These are phyloP conservation scores for Apiospora sp. DNA, from an alignment of 2,329 filamentous ascomycete genomes.

Conservation along the genomic window DNA sequence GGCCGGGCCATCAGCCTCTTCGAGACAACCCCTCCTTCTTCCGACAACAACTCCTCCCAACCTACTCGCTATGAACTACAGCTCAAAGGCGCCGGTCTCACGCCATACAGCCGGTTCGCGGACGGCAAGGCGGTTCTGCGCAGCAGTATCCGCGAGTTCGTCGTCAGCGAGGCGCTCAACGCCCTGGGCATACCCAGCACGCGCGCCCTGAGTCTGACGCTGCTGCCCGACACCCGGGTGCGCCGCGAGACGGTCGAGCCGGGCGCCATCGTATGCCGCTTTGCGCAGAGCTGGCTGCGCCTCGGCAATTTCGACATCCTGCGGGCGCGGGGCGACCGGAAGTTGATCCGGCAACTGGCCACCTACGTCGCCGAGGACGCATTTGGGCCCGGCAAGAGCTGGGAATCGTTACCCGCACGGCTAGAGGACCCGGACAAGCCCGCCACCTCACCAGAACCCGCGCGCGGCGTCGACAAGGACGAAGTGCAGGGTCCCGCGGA, in stretches of 20 bases:
- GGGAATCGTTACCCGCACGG: constrained; percentile 79
- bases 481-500: constrained; percentile 72
- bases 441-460: constrained; percentile 51
- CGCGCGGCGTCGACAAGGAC: constrained; percentile 61
- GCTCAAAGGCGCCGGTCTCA: constrained; percentile 91
- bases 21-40: constrained; percentile 77
- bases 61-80: constrained; percentile 82
- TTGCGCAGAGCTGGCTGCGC: constrained; percentile 89
- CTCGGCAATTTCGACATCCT: constrained; percentile 97
- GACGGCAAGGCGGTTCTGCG: constrained; percentile 94
- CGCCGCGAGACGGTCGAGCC: constrained; percentile 83
- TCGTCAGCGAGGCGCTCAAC: constrained; percentile 89
- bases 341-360: constrained; percentile 75
- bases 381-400: constrained; percentile 69
- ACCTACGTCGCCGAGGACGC: constrained; percentile 90
- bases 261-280: constrained; percentile 90
- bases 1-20: constrained; percentile 94
- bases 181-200: constrained; percentile 88
- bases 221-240: constrained; percentile 77
- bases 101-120: constrained; percentile 94
- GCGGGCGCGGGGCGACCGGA: constrained; percentile 80
- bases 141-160: constrained; percentile 91
- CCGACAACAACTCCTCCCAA: neutral
- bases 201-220: constrained; percentile 81
- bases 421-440: constrained; percentile 60